phyloP scores from a whole-genome alignment of 331 rosid genomes.

The Cucumis variabilis region DNA sequence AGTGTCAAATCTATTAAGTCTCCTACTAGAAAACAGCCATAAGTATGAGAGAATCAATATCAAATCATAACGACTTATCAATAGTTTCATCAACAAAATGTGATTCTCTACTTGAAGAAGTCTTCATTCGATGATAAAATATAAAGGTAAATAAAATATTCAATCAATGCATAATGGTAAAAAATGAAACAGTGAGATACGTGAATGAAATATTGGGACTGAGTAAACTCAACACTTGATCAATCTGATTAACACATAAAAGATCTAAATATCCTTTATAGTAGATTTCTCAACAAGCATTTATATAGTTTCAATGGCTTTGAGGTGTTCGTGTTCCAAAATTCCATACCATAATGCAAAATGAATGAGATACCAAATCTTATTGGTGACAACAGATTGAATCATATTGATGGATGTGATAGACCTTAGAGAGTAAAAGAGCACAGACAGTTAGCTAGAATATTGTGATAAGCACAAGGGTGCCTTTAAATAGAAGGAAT shows the following conservation, averaged over 20 bases:
- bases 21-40: not conserved
- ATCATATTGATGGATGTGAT: no score
- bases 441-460: no score
- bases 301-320: conserved; percentile 17
- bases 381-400: not conserved
- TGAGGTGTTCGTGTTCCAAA: not conserved
- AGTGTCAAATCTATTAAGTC: conserved; percentile 19
- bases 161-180: conserved; percentile 7
- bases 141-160: not conserved
- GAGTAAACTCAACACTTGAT: not conserved
- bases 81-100: not conserved
- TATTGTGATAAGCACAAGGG: conserved; percentile 11
- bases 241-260: not conserved
- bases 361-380: not conserved
- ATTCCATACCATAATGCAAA: conserved; percentile 16
- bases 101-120: not conserved
- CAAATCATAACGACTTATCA: not conserved
- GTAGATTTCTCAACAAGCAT: conserved; percentile 1
- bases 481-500: not conserved
- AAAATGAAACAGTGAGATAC: not conserved
- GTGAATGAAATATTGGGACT: not conserved
- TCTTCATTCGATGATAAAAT: not conserved
- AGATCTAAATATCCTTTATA: not conserved
- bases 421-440: no score
- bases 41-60: not conserved